Conservation (phyloP, 1,284 basidiomycete species). For the Cystobasidium slooffiae region DNA sequence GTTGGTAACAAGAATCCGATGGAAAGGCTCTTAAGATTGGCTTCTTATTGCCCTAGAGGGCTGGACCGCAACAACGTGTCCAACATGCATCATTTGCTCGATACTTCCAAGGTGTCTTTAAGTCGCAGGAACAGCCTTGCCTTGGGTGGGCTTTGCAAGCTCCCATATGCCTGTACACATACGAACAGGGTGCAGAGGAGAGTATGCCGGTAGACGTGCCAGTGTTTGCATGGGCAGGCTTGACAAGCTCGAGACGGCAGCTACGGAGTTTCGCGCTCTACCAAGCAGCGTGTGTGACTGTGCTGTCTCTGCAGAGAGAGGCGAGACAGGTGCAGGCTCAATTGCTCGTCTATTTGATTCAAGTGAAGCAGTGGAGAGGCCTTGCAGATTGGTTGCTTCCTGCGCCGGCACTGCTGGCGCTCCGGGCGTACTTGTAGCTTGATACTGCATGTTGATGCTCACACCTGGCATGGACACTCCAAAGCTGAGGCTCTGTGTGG, state of each 20-base stretch:
- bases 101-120: too few species aligned
- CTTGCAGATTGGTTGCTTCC: neutral
- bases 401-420: neutral
- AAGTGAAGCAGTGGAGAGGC: neutral
- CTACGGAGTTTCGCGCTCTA: neutral
- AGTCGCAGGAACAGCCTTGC: too few species aligned
- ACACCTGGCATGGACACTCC: slow-evolving; percentile 1
- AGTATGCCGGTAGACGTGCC: neutral
- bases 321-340: neutral
- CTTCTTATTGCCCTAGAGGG: too few species aligned
- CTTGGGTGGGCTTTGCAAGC: neutral
- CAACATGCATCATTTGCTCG: too few species aligned
- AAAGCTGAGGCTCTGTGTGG: neutral
- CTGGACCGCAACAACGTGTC: too few species aligned
- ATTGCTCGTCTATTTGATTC: neutral
- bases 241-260: neutral
- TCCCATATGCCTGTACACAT: neutral
- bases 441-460: slow-evolving; percentile 2
- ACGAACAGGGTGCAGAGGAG: slow-evolving; percentile 1
- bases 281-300: neutral
- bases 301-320: neutral
- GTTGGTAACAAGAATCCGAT: too few species aligned
- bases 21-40: too few species aligned
- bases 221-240: slow-evolving; percentile 1
- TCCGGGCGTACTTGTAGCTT: neutral